These are phyloP conservation scores for Botrytis fabae DNA, from an alignment of 2,329 filamentous ascomycete genomes.

Conservation along the genomic window DNA sequence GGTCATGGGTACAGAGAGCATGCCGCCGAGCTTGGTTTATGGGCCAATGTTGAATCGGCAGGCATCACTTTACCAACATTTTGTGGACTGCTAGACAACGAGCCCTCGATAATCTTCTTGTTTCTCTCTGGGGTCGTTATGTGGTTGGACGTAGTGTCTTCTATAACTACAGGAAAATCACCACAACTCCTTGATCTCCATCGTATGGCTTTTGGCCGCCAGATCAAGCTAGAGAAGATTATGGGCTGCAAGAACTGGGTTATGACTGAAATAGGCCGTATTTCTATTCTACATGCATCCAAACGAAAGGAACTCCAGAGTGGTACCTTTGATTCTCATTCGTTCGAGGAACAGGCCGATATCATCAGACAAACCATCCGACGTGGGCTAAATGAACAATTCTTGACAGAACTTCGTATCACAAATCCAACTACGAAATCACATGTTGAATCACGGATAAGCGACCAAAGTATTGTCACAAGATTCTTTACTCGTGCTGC, in stretches of 20 bases:
- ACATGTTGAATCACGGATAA: not conserved
- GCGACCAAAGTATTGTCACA: slow-evolving; percentile 28
- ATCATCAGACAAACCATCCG: slow-evolving; percentile 33
- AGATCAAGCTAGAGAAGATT: slow-evolving; percentile 48
- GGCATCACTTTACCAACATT: not conserved
- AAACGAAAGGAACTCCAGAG: slow-evolving; percentile 50
- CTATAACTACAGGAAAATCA: slow-evolving; percentile 47
- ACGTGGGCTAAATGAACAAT: slow-evolving; percentile 27
- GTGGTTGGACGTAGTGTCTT: slow-evolving; percentile 52
- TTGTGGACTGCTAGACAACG: slow-evolving; percentile 30
- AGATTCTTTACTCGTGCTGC: slow-evolving; percentile 33
- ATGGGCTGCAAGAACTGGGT: slow-evolving; percentile 60
- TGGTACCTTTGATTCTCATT: slow-evolving; percentile 23
- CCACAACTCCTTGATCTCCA: slow-evolving; percentile 49
- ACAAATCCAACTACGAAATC: slow-evolving; percentile 18
- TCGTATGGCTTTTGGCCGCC: slow-evolving; percentile 42
- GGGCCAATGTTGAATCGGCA: not conserved
- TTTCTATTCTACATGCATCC: slow-evolving; percentile 55
- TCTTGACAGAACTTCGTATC: slow-evolving; percentile 27
- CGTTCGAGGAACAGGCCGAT: slow-evolving; percentile 25
- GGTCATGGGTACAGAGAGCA: slow-evolving; percentile 20
- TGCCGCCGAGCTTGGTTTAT: slow-evolving; percentile 18
- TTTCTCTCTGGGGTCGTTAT: slow-evolving; percentile 51
- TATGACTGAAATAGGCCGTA: slow-evolving; percentile 54
- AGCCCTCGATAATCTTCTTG: slow-evolving; percentile 47